Base-by-base conservation (phyloP, 345 rosid genomes). In the Kandelia obovata region DNA sequence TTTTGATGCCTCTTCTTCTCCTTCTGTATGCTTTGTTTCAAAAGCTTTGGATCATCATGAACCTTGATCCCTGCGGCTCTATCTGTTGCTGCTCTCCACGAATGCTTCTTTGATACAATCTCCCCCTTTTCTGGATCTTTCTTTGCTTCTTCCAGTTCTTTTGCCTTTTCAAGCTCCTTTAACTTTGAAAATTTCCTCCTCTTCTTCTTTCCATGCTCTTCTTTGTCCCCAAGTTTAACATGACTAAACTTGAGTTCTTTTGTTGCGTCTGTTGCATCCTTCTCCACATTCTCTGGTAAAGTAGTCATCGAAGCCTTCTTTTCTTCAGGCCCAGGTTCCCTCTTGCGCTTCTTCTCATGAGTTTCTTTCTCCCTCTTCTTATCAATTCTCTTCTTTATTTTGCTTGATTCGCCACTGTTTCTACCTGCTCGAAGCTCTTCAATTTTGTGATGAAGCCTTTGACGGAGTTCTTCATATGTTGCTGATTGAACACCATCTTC, bases 11-110 rank as follows among this genome's bases (percentile, higher is more conserved):
- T 81, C 85, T 79, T 88, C 82, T 87, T 87, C 60, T 82, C 89
- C 80, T 89, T 95, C 68, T 82, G 82, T 26, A 95, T 66, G 78
- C 96, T 95, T 70, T 80, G 86, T 61, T 89, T 87, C 88, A 95
- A 76, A 77, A 88, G 63, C 78, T 75, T 87, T 2, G 97, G 96
- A 60, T 92, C 84, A 73, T 95, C 96, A 51, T 92, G 96, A 71
- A 95, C 85, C 80, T 92, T 95, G 6, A 83, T 35, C 57, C 97
- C 97, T 0, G 88, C 84, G 69, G 98, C 97, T 80, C 95, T 89
- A 58, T 78, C 82, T 39, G 86, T 72, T 8, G 97, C 97, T 23
- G 97, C 81, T 47, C 79, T 74, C 97, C 96, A 94, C 0, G 91
- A 83, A 64, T 83, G 88, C 78, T 89, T 87, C 80, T 75, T 84